Percentiles rank a stretch among this genome's conserved stretches.
Evolutionary conservation across 106 monocot genomes (phyloP).

Genomic region (Dendrobium chrysotoxum): DNA sequence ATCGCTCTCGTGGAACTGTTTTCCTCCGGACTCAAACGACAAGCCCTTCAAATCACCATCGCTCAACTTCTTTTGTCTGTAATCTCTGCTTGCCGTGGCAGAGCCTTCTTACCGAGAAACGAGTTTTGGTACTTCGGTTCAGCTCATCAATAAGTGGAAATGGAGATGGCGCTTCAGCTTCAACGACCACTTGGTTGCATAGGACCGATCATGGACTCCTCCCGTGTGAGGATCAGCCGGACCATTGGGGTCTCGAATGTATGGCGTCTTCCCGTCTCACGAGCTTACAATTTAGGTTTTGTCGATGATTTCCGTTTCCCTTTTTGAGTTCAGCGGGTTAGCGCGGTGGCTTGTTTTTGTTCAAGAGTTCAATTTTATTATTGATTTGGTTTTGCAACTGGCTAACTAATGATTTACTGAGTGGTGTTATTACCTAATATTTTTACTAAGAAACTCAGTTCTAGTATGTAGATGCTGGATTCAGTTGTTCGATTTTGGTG

Average conservation of each 20-base stretch:
- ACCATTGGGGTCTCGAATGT: conserved; percentile 16
- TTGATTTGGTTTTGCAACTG: too few relatives aligned
- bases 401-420: not conserved
- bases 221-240: conserved; percentile 14
- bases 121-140: not conserved
- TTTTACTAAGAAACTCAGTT: not conserved
- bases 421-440: not conserved
- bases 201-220: not conserved
- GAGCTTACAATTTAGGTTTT: not conserved
- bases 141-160: not conserved
- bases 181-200: conserved; percentile 19
- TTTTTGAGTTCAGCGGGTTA: conserved; percentile 6
- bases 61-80: not conserved
- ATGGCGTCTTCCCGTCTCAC: not conserved
- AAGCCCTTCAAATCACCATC: not conserved
- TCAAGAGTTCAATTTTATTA: not conserved
- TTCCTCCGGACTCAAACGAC: not conserved
- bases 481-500: not conserved
- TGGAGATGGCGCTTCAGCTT: conserved; percentile 36
- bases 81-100: not conserved
- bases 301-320: not conserved
- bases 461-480: not conserved
- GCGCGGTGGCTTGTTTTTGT: not conserved
- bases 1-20: not conserved
- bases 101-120: not conserved